Evolutionary conservation across 495 filamentous ascomycete species (phyloP), one percentile per base, ranked within the genome.

Genomic region (Daldinia caldariorum): DNA sequence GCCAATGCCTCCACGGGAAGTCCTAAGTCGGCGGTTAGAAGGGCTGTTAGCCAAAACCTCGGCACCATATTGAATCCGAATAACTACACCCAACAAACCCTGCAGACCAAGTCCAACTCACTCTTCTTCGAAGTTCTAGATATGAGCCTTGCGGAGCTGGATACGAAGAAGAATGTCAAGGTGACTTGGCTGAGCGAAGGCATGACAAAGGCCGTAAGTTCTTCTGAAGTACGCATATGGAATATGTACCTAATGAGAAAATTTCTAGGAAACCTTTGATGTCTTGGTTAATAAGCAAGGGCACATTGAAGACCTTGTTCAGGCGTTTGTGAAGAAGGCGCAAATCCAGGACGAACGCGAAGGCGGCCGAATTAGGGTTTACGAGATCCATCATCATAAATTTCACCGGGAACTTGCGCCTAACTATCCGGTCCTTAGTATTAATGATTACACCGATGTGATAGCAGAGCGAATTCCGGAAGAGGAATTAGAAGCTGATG

Each of bases 101-200:
- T 83, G 72, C 89, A 88, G 74, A 91, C 92, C 71, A 85, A 89
- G 37, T 73, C 84, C 31, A 93, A 97, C 78, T 86, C 89, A 8
- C 80, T 99, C 32, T 97, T 88, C 77, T 98, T 93, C 68, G 95
- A 99, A 77, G 85, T 97, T 14, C 81, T 99, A 32, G 95, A 99
- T 51, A 93, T 97, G 81, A 97, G 92, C 65, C 81, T 99, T 53
- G 93, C 91, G 55, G 96, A 99, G 76, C 84, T 93, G 38, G 96
- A 99, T 71, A 94, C 90, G 32, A 94, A 95, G 81, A 97, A 94
- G 78, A 85, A 77, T 61, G 78, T 97, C 67, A 93, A 91, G 75
- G 80, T 99, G 43, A 91, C 85, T 6, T 92, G 90, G 87, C 83
- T 99, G 41, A 90, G 89, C 26, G 96, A 99, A 63, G 95, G 96